A percentile compares a stretch with the other conserved stretches of the same genome.
phyloP scores from a whole-genome alignment of 108 stramenopile genomes.

The Skeletonema menzelii region DNA sequence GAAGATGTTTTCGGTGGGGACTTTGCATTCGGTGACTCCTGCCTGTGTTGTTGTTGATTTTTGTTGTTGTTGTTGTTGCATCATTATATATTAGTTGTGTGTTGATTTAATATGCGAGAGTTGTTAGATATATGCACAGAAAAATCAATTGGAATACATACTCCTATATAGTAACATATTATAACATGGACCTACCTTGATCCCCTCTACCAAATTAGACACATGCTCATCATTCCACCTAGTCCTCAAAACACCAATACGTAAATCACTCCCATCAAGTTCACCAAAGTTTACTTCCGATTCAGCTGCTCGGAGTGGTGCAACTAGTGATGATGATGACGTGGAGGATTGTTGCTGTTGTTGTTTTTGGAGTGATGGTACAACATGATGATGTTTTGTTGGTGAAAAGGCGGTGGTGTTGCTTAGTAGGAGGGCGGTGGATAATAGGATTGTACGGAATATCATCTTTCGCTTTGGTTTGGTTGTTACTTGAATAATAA shows the following conservation, averaged over 20 bases:
- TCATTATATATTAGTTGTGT: too few species aligned
- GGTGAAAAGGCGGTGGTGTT: background rate
- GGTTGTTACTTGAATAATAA: too few species aligned
- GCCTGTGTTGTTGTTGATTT: background rate
- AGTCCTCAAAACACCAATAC: constrained; percentile 45
- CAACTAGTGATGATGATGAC: background rate
- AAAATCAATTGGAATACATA: too few species aligned
- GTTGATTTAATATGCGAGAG: too few species aligned
- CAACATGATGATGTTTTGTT: background rate
- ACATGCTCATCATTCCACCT: constrained; percentile 93
- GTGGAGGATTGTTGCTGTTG: too few species aligned
- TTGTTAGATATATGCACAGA: too few species aligned
- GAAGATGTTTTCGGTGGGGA: constrained; percentile 84
- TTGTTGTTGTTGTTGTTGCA: background rate
- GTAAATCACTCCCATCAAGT: constrained; percentile 17
- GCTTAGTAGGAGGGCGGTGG: background rate
- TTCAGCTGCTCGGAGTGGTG: background rate
- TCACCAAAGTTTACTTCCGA: constrained; percentile 4
- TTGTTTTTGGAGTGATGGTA: background rate
- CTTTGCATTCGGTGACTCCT: constrained; percentile 83
- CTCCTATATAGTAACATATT: too few species aligned
- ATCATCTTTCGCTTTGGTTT: background rate
- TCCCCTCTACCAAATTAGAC: constrained; percentile 74
- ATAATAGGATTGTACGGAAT: background rate
- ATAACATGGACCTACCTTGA: constrained; percentile 39